Evolutionary conservation across 2,329 filamentous ascomycete species (phyloP).

Genomic region (Zymoseptoria pseudotritici): DNA sequence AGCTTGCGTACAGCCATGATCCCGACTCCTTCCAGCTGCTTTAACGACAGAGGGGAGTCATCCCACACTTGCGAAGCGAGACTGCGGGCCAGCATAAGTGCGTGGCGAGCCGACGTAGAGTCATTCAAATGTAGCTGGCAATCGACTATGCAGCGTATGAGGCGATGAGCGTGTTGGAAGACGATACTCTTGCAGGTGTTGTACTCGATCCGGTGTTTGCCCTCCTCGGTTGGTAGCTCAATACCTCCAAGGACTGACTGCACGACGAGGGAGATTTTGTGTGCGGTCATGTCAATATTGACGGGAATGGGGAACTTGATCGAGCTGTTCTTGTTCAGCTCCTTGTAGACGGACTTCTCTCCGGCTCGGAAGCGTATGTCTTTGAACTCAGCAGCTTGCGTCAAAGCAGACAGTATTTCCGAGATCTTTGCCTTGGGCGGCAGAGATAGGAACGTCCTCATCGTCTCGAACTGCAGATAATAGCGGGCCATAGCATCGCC

Average conservation of each 20-base stretch:
- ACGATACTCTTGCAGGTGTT: conserved; percentile 55
- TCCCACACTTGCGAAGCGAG: conserved; percentile 76
- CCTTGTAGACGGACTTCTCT: conserved; percentile 63
- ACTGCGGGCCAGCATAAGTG: conserved; percentile 70
- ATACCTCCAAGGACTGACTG: conserved; percentile 64
- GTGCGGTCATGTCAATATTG: conserved; percentile 55
- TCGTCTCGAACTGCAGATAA: conserved; percentile 71
- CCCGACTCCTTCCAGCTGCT: conserved; percentile 75
- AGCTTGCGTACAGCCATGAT: conserved; percentile 68
- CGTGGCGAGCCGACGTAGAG: conserved; percentile 57
- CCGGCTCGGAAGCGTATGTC: conserved; percentile 63
- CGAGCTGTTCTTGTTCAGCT: conserved; percentile 60
- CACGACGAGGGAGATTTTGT: conserved; percentile 73
- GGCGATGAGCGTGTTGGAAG: conserved; percentile 60
- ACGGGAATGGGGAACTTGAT: conserved; percentile 67
- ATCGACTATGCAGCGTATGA: conserved; percentile 69
- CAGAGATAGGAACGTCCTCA: conserved; percentile 61
- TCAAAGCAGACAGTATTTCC: conserved; percentile 59
- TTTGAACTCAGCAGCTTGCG: conserved; percentile 64
- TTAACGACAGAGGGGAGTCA: conserved; percentile 68
- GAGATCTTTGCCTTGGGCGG: conserved; percentile 54
- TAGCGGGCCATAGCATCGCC: conserved; percentile 78
- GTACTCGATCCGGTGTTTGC: conserved; percentile 50
- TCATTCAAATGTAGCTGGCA: conserved; percentile 60
- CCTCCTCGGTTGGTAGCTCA: conserved; percentile 54